A percentile compares a stretch with the other conserved stretches of the same genome.
phyloP scores from a whole-genome alignment of 2,329 filamentous ascomycete species.

The Pseudogymnoascus sp. region DNA sequence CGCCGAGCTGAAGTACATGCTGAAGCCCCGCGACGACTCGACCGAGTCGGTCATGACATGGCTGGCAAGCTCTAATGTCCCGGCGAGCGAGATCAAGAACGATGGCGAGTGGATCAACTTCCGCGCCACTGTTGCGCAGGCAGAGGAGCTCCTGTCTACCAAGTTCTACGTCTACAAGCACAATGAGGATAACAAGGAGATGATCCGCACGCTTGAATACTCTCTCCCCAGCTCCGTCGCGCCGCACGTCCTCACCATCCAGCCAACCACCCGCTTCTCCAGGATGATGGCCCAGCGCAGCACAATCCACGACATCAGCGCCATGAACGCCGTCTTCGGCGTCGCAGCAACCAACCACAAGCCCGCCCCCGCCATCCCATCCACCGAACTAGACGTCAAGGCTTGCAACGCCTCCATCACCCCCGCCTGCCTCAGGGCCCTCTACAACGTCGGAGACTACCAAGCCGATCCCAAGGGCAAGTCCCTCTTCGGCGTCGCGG shows the following conservation, averaged over 20 bases:
- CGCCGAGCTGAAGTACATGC: conserved; percentile 38
- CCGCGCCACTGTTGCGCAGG: conserved; percentile 23
- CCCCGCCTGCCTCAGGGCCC: conserved; percentile 29
- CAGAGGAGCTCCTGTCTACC: conserved; percentile 26
- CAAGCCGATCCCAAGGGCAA: conserved; percentile 53
- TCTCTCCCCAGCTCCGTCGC: conserved; percentile 33
- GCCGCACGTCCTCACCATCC: conserved; percentile 35
- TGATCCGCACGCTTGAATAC: conserved; percentile 36
- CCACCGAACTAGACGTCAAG: conserved; percentile 19
- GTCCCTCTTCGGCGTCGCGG: conserved; percentile 57
- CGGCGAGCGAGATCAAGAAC: conserved; percentile 27
- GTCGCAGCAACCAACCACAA: conserved; percentile 12
- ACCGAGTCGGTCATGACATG: conserved; percentile 36
- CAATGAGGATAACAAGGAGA: conserved; percentile 18
- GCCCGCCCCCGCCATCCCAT: not conserved
- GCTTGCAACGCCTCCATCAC: conserved; percentile 31
- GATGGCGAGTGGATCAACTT: conserved; percentile 32
- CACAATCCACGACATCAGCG: not conserved
- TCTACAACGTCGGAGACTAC: conserved; percentile 31
- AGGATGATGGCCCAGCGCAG: conserved; percentile 11
- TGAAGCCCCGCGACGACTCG: conserved; percentile 36
- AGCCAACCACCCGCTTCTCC: conserved; percentile 37
- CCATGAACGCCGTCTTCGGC: not conserved
- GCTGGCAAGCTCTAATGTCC: conserved; percentile 33
- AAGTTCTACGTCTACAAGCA: conserved; percentile 27